These are phyloP conservation scores for Citrullus amarus DNA, from an alignment of 306 rosid species.

Conservation along the genomic window DNA sequence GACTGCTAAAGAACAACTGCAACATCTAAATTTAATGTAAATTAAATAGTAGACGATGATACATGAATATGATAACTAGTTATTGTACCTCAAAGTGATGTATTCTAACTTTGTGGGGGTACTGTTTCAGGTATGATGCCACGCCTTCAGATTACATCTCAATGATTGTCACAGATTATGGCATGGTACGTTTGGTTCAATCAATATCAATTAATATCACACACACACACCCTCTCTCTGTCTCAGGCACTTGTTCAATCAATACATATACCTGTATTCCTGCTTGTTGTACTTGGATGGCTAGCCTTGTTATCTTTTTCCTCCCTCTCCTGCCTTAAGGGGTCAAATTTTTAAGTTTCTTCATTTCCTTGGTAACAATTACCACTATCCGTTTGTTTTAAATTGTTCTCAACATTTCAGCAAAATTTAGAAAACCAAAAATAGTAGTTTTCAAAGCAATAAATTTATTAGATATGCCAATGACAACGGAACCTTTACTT, in stretches of 20 bases:
- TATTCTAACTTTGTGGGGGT: neutral
- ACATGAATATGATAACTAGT: neutral
- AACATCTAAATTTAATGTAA: slow-evolving; percentile 69
- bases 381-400: neutral
- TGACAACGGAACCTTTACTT: too few relatives aligned
- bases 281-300: neutral
- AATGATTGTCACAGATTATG: slow-evolving; percentile 72
- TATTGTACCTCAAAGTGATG: neutral
- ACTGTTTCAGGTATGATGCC: slow-evolving; percentile 53
- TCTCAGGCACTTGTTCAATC: neutral
- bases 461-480: neutral
- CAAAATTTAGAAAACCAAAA: neutral
- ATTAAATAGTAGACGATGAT: neutral
- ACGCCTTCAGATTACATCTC: slow-evolving; percentile 83
- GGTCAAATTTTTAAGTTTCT: neutral
- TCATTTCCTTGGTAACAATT: neutral
- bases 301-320: neutral
- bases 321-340: neutral
- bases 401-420: neutral
- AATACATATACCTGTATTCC: neutral
- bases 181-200: slow-evolving; percentile 51
- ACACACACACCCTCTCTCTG: neutral
- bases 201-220: neutral
- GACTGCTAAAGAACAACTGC: slow-evolving; percentile 42
- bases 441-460: neutral